phyloP scores from a whole-genome alignment of 2,329 filamentous ascomycete species.

The Colletotrichum abscissum region DNA sequence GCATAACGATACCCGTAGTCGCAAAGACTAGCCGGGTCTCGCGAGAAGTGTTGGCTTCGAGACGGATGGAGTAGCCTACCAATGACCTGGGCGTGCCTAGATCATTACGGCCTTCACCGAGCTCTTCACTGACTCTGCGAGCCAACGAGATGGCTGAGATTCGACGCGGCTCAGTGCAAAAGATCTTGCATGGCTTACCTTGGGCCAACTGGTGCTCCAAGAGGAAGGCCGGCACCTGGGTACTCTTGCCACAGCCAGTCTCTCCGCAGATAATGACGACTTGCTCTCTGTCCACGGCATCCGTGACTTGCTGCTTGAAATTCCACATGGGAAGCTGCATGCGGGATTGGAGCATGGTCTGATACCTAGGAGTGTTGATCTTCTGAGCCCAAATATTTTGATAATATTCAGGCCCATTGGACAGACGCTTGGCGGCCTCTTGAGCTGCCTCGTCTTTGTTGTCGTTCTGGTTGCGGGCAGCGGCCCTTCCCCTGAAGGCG shows the following conservation, averaged over 20 bases:
- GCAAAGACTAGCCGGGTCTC: constrained; percentile 91
- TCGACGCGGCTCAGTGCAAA: constrained; percentile 92
- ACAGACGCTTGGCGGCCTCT: constrained; percentile 55
- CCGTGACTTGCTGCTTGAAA: constrained; percentile 82
- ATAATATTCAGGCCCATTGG: constrained; percentile 59
- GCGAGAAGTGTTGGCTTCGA: constrained; percentile 87
- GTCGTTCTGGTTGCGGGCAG: constrained; percentile 59
- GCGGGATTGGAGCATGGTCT: constrained; percentile 81
- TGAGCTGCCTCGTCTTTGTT: constrained; percentile 58
- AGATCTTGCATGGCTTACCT: constrained; percentile 88
- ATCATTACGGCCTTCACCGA: constrained; percentile 86
- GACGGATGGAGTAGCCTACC: constrained; percentile 92
- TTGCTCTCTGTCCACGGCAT: constrained; percentile 81
- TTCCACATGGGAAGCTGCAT: constrained; percentile 90
- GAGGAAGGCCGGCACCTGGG: constrained; percentile 94
- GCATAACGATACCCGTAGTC: constrained; percentile 92
- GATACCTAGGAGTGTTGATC: constrained; percentile 69
- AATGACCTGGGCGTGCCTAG: constrained; percentile 86
- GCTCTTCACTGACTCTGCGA: constrained; percentile 91
- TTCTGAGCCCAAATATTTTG: constrained; percentile 71
- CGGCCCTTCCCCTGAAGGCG: constrained; percentile 75
- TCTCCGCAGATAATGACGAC: constrained; percentile 96
- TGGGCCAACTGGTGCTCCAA: constrained; percentile 87
- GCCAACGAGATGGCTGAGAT: constrained; percentile 97
- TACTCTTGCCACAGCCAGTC: constrained; percentile 97